phyloP scores from a whole-genome alignment of 228 moss, liverwort and hornwort species.

The Sphagnum fallax region DNA sequence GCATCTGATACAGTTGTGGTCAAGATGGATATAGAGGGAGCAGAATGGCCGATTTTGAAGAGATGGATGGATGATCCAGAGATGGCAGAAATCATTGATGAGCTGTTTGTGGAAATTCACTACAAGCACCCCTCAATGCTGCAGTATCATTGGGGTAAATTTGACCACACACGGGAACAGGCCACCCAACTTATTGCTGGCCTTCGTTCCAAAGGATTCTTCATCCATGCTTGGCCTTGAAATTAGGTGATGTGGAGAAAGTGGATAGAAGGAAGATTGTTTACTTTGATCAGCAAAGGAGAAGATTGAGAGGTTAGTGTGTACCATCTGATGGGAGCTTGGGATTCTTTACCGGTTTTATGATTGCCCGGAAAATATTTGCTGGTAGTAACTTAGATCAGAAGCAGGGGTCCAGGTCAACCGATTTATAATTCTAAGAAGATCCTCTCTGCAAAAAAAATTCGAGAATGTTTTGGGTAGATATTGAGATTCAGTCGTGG shows the following conservation, averaged over 20 bases:
- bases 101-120: slow-evolving; percentile 89
- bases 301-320: no score
- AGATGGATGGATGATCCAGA: slow-evolving; percentile 62
- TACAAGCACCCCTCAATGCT: slow-evolving; percentile 61
- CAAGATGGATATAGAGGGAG: slow-evolving; percentile 59
- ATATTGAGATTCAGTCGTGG: no score
- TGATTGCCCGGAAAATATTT: no score
- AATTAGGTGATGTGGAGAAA: neutral
- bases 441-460: no score
- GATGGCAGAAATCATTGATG: slow-evolving; percentile 71
- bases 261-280: neutral
- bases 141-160: slow-evolving; percentile 52
- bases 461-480: no score
- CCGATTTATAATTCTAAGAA: no score
- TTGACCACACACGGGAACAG: slow-evolving; percentile 38
- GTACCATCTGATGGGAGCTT: no score
- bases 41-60: slow-evolving; percentile 75
- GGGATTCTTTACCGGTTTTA: no score
- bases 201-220: slow-evolving; percentile 70
- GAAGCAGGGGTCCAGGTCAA: no score
- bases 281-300: no score
- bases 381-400: no score
- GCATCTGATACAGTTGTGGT: slow-evolving; percentile 61
- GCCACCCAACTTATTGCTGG: slow-evolving; percentile 56
- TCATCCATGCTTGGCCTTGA: slow-evolving; percentile 82